Conservation (phyloP, 257 asterid species). For the Gentiana macrophylla region DNA sequence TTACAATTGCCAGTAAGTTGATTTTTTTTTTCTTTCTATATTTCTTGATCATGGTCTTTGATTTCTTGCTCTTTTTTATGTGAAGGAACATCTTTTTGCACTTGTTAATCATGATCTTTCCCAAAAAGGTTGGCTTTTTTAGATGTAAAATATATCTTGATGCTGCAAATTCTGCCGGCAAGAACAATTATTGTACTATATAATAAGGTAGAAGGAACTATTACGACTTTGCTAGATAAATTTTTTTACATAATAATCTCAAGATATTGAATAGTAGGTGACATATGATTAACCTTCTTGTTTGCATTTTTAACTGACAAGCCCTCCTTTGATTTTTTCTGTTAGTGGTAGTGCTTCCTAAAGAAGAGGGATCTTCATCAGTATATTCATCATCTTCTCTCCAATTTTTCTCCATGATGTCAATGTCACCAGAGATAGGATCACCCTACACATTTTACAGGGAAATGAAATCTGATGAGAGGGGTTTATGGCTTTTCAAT, state of each 20-base stretch:
- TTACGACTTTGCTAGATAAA: too few species aligned
- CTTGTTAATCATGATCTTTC: too few species aligned
- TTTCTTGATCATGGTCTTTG: too few species aligned
- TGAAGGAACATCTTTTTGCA: too few species aligned
- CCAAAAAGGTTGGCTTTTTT: too few species aligned
- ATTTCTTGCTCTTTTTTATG: too few species aligned
- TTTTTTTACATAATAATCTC: not conserved
- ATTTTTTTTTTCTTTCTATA: too few species aligned
- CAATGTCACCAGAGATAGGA: slow-evolving; percentile 42
- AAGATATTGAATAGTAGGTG: not conserved
- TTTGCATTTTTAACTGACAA: not conserved
- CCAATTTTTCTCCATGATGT: slow-evolving; percentile 51
- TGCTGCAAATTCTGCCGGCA: too few species aligned
- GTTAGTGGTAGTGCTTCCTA: slow-evolving; percentile 25
- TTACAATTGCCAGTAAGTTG: too few species aligned
- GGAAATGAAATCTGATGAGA: slow-evolving; percentile 60
- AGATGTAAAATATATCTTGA: too few species aligned
- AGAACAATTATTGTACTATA: too few species aligned
- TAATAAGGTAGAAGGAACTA: too few species aligned
- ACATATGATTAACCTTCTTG: not conserved
- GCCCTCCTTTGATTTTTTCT: not conserved
- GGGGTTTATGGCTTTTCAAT: slow-evolving; percentile 55
- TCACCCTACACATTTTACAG: slow-evolving; percentile 46
- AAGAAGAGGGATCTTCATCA: slow-evolving; percentile 58
- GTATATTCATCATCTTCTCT: slow-evolving; percentile 50